Conservation (phyloP, 2,329 filamentous ascomycete genomes). For the Trichoderma lentiforme region DNA sequence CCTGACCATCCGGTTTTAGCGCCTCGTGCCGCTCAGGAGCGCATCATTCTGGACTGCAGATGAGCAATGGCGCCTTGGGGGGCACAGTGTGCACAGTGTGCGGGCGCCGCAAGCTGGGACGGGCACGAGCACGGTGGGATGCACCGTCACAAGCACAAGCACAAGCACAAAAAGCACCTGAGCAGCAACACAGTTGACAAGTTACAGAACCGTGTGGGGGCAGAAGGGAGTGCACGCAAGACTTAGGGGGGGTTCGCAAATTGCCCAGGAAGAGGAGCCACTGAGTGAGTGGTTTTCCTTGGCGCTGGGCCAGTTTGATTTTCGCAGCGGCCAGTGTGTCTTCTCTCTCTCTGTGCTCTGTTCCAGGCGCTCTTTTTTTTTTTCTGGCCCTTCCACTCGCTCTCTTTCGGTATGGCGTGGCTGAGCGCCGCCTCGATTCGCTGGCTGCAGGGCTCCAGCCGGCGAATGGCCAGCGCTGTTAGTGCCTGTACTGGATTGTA, state of each 20-base stretch:
- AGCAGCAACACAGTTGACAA: background rate
- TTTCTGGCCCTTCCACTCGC: background rate
- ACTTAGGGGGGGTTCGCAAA: constrained; percentile 6
- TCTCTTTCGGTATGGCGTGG: background rate
- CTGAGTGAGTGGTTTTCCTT: constrained; percentile 11
- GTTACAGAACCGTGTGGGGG: background rate
- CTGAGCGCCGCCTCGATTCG: constrained; percentile 3
- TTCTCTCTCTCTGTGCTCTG: background rate
- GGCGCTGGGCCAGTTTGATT: background rate
- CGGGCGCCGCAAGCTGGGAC: background rate
- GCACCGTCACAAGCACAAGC: background rate
- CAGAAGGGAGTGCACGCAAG: background rate
- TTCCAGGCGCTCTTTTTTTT: background rate
- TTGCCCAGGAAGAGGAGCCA: background rate
- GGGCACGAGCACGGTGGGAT: constrained; percentile 1
- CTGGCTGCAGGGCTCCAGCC: background rate
- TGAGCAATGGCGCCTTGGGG: background rate
- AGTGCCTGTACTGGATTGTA: background rate
- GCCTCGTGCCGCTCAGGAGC: background rate
- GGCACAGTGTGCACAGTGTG: background rate
- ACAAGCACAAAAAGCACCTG: constrained; percentile 12
- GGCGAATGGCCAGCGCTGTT: background rate
- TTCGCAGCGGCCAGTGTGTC: background rate
- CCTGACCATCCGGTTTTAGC: background rate
- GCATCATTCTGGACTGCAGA: background rate